Evolutionary conservation across 164 flowering plant genomes (phyloP), one percentile per base, ranked within the genome.

Genomic region (Kalanchoe fedtschenkoi): DNA sequence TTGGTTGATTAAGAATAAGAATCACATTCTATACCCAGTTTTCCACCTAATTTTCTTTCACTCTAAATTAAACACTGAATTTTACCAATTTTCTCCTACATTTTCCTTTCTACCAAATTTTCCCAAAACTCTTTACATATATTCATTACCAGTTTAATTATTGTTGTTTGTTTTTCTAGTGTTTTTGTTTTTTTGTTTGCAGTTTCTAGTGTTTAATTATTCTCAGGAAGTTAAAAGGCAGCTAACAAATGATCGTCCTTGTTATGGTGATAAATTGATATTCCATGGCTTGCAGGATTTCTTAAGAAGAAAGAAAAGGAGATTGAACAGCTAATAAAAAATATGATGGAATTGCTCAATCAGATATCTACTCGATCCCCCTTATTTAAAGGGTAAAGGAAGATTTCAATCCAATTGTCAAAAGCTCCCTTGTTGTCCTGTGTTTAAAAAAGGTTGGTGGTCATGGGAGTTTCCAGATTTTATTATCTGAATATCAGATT

Each of bases 211-310:
- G n/a, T n/a, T n/a, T n/a, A n/a, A n/a, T 10, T 51, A 9, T 6
- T 61, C 65, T 62, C 72, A 68, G 62, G 74, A 71, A 62, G 64
- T 60, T 28, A 78, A 71, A 67, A 61, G 64, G 34, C 64, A 26
- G 54, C 66, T 62, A 21, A 69, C 62, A 22, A 68, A 58, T 55
- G 37, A 30, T 53, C 34, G 29, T 63, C 38, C 6, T 1, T 70
- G 69, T 44, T 65, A 41, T 28, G 35, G 34, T 51, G 83, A 67
- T 63, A 70, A 65, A 70, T 59, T 71, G 64, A 72, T 88, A 63
- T 77, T 88, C 61, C 84, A 70, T 60, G 86, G 87, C 58, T 34
- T 54, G 87, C 95, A 15, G 97, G 97, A 68, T 75, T 82, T 72
- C 67, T 88, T 38, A 68, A 64, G 46, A 58, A 60, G 58, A 84